A percentile compares a stretch with the other conserved stretches of the same genome.
Evolutionary conservation across 2,329 filamentous ascomycete species (phyloP).

Genomic region (Thielaviopsis cerberus): DNA sequence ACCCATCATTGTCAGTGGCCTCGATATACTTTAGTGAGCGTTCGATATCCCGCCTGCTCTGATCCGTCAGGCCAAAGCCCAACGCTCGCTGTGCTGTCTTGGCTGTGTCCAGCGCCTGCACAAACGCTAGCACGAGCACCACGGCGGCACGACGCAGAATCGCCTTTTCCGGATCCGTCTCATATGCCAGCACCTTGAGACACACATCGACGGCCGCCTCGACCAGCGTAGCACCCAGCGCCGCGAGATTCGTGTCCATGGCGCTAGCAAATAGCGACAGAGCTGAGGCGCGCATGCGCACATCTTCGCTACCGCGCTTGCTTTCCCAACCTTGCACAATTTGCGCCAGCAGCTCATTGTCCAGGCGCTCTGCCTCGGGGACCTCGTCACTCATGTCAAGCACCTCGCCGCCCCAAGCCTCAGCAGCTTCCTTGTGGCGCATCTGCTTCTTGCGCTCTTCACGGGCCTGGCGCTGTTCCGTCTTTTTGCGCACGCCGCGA

Average conservation of each 20-base stretch:
- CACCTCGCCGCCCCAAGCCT: constrained; percentile 36
- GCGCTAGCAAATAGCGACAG: constrained; percentile 43
- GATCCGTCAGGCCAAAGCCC: constrained; percentile 34
- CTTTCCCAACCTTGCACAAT: constrained; percentile 53
- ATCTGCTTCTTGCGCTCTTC: constrained; percentile 31
- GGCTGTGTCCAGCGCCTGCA: constrained; percentile 38
- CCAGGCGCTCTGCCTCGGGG: constrained; percentile 25
- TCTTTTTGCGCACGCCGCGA: constrained; percentile 41
- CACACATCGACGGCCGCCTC: constrained; percentile 43
- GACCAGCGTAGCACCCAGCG: constrained; percentile 33
- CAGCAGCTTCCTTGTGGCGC: constrained; percentile 29
- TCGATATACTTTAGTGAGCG: constrained; percentile 45
- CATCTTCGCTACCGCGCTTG: constrained; percentile 46
- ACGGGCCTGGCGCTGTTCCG: constrained; percentile 34
- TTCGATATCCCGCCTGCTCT: constrained; percentile 42
- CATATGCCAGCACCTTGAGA: constrained; percentile 42
- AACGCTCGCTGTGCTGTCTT: constrained; percentile 30
- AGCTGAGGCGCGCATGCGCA: constrained; percentile 50
- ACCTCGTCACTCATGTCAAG: constrained; percentile 29
- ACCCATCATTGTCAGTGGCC: constrained; percentile 45
- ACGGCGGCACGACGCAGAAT: constrained; percentile 51
- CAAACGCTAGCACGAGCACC: constrained; percentile 41
- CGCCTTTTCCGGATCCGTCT: constrained; percentile 38
- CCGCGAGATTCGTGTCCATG: constrained; percentile 41
- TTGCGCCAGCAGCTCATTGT: constrained; percentile 32